A percentile compares a stretch with the other conserved stretches of the same genome.
Evolutionary conservation across 192 early-diverging fungal species (phyloP).

Genomic region (Piromyces finnis): DNA sequence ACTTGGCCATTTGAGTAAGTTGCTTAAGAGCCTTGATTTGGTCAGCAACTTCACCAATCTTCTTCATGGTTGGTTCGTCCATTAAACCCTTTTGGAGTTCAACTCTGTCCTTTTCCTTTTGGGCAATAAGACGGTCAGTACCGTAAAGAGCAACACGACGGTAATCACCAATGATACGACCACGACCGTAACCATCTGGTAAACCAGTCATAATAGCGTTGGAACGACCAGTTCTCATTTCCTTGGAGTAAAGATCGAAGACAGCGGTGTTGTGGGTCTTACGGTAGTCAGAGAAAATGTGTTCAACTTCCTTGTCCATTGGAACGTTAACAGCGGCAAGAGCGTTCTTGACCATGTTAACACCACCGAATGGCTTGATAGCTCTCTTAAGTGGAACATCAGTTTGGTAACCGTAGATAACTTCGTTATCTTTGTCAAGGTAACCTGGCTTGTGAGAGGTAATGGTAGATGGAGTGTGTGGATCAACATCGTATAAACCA

Average conservation of each 20-base stretch:
- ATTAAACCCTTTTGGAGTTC: not conserved
- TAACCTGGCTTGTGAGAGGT: constrained; percentile 5
- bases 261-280: constrained; percentile 11
- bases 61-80: constrained; percentile 3
- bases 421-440: constrained; percentile 9
- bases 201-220: constrained; percentile 10
- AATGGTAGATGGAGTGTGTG: constrained; percentile 4
- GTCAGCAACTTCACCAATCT: constrained; percentile 7
- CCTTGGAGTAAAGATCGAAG: constrained; percentile 6
- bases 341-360: constrained; percentile 8
- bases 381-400: constrained; percentile 9
- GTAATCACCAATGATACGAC: constrained; percentile 8
- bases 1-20: constrained; percentile 4
- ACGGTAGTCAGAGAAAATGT: constrained; percentile 6
- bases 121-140: constrained; percentile 4
- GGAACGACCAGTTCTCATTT: constrained; percentile 6
- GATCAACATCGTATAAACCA: constrained; percentile 5
- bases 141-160: constrained; percentile 10
- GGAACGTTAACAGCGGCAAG: constrained; percentile 2
- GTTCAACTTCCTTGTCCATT: constrained; percentile 4
- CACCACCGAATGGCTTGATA: constrained; percentile 6
- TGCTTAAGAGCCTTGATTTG: constrained; percentile 5
- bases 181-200: constrained; percentile 9
- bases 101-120: constrained; percentile 4
- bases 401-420: constrained; percentile 9